Base-by-base conservation (phyloP, 495 filamentous ascomycete species). In the Lindgomyces ingoldianus region DNA sequence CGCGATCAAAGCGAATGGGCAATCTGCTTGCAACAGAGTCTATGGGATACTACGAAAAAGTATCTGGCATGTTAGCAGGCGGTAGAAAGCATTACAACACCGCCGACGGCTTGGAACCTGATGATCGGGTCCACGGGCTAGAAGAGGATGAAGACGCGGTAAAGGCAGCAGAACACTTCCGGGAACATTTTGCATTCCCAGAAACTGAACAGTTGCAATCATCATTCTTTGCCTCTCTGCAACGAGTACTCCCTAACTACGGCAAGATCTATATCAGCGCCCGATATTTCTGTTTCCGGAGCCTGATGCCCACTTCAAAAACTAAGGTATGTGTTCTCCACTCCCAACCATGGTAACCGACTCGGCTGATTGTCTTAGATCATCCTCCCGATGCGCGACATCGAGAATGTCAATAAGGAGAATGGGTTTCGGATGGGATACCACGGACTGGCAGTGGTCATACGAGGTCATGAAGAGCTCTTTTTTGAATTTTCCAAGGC, bases 11-110 rank as follows among this genome's bases (percentile, higher is more conserved):
- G 58, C 84, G 86, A 41, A 92, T 98, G 87, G 93, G 91, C 61
- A 91, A 78, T 59, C 80, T 97, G 25, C 73, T 98, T 22, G 91
- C 95, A 29, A 90, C 89, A 1, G 92, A 97, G 71, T 95, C 94
- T 1, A 98, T 96, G 91, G 91, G 91, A 18, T 98, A 98, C 73
- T 86, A 96, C 27, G 93, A 96, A 69, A 96, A 96, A 72, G 93
- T 98, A 0, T 96, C 93, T 3, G 94, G 91, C 39, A 98, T 98
- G 90, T 95, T 94, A 89, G 87, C 91, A 58, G 94, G 94, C 29
- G 90, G 91, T 18, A 87, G 88, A 71, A 89, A 86, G 70, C 94
- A 98, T 74, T 98, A 97, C 68, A 84, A 87, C 19, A 89, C 93
- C 29, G 82, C 83, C 2, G 83, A 89, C 70, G 89, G 85, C 39